Percentiles rank a stretch among this genome's conserved stretches.
These are phyloP conservation scores for Juncus effusus DNA, from an alignment of 176 grass and related monocot genomes.

Conservation along the genomic window DNA sequence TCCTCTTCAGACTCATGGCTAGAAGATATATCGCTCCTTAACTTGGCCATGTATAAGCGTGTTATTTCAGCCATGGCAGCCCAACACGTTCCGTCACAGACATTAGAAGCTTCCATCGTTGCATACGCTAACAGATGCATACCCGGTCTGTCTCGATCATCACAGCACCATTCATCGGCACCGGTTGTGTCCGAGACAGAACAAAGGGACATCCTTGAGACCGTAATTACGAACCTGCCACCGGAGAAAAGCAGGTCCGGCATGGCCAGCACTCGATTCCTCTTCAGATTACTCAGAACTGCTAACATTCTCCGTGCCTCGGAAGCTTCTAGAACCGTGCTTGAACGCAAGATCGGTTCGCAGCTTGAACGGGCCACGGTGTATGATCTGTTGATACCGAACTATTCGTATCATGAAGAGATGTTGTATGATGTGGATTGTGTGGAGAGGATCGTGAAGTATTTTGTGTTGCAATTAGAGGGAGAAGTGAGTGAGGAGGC, in stretches of 20 bases:
- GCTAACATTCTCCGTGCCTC: conserved; percentile 62
- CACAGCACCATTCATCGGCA: conserved; percentile 49
- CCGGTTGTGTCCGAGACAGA: conserved; percentile 57
- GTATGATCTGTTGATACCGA: conserved; percentile 82
- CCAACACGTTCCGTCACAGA: conserved; percentile 37
- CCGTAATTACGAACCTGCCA: conserved; percentile 57
- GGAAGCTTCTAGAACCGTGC: conserved; percentile 28
- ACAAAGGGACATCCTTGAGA: conserved; percentile 80
- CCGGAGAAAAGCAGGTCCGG: conserved; percentile 33
- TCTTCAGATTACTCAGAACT: conserved; percentile 70
- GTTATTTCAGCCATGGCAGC: conserved; percentile 68
- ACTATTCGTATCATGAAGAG: conserved; percentile 59
- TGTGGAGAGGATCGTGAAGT: conserved; percentile 57
- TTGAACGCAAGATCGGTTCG: conserved; percentile 69
- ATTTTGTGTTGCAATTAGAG: conserved; percentile 42
- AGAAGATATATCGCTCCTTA: conserved; percentile 57
- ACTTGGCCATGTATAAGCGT: conserved; percentile 70
- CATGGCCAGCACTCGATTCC: conserved; percentile 56
- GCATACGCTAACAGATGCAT: conserved; percentile 75
- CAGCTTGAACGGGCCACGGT: conserved; percentile 61
- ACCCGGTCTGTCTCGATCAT: conserved; percentile 70
- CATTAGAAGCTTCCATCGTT: conserved; percentile 63
- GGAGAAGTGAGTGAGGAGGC: conserved; percentile 27
- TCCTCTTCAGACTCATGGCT: conserved; percentile 49
- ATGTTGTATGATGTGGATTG: conserved; percentile 88